Conservation (phyloP, 2,329 filamentous ascomycete species). For the Didymella lethalis region DNA sequence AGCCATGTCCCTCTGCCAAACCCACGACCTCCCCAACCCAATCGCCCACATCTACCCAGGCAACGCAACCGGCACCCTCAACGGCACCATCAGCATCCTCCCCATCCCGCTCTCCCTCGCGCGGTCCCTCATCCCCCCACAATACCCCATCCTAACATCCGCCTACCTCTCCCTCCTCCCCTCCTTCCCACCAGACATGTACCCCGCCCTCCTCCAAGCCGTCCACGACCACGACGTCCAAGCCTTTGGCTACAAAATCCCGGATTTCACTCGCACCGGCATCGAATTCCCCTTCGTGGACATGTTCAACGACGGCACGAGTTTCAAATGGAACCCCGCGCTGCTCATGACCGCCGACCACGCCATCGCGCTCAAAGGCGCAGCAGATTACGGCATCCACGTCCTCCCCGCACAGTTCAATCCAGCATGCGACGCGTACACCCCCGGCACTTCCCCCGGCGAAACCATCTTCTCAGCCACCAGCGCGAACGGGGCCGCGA, state of each 20-base stretch:
- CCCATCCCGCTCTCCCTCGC: conserved; percentile 60
- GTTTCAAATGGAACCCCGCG: conserved; percentile 61
- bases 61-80: conserved; percentile 62
- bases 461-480: conserved; percentile 32
- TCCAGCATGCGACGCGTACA: conserved; percentile 61
- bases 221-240: conserved; percentile 62
- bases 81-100: conserved; percentile 62
- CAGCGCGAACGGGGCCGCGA: conserved; percentile 24
- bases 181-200: conserved; percentile 60
- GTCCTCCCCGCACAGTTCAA: conserved; percentile 56
- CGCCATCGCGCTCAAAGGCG: conserved; percentile 55
- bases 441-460: neutral
- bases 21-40: conserved; percentile 56
- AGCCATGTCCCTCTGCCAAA: conserved; percentile 29
- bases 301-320: conserved; percentile 59
- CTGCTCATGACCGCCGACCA: conserved; percentile 58
- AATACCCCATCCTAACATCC: conserved; percentile 61
- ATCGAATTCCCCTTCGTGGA: conserved; percentile 66
- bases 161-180: conserved; percentile 60
- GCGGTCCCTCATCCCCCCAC: conserved; percentile 57
- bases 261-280: conserved; percentile 60
- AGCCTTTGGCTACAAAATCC: conserved; percentile 53
- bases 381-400: conserved; percentile 57
- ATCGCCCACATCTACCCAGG: conserved; percentile 58
- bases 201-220: conserved; percentile 61